Conservation (phyloP, 2,329 filamentous ascomycete species). For the Ambrosiella xylebori region DNA sequence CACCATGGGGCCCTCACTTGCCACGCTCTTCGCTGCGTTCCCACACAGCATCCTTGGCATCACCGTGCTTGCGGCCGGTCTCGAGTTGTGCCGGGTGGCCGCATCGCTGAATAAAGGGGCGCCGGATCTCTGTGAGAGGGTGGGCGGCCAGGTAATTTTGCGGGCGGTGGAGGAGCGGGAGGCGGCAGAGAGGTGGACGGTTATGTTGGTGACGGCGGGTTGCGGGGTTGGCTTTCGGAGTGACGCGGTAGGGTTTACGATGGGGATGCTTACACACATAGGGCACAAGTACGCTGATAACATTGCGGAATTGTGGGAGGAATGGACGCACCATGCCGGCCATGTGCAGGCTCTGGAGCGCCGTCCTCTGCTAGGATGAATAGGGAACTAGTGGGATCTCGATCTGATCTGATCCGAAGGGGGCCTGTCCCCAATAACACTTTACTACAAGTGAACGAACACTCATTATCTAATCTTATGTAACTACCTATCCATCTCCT, state of each 20-base stretch:
- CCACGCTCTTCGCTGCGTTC: slow-evolving; percentile 52
- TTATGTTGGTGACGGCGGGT: slow-evolving; percentile 79
- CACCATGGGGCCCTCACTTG: slow-evolving; percentile 55
- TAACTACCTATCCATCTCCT: too few relatives aligned
- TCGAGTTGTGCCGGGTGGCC: slow-evolving; percentile 75
- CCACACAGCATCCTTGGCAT: slow-evolving; percentile 64
- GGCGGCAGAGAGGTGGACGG: slow-evolving; percentile 59
- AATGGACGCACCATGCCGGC: not conserved
- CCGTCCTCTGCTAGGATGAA: not conserved
- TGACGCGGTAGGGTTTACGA: slow-evolving; percentile 71
- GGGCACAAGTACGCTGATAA: slow-evolving; percentile 37
- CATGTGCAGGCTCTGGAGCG: not conserved
- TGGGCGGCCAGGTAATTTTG: slow-evolving; percentile 15
- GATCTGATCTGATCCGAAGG: too few relatives aligned
- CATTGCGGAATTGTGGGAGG: slow-evolving; percentile 24
- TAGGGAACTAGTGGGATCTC: not conserved
- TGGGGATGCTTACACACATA: slow-evolving; percentile 64
- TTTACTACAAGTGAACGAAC: too few relatives aligned
- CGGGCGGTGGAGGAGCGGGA: slow-evolving; percentile 47
- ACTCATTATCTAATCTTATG: too few relatives aligned
- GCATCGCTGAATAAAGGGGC: slow-evolving; percentile 64
- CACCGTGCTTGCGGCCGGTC: slow-evolving; percentile 76
- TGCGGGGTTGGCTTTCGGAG: slow-evolving; percentile 74
- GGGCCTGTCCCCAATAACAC: too few relatives aligned
- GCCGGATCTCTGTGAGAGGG: slow-evolving; percentile 27